A percentile compares a stretch with the other conserved stretches of the same genome.
Evolutionary conservation across 345 rosid species (phyloP).

Genomic region (Crucihimalaya himalaica): DNA sequence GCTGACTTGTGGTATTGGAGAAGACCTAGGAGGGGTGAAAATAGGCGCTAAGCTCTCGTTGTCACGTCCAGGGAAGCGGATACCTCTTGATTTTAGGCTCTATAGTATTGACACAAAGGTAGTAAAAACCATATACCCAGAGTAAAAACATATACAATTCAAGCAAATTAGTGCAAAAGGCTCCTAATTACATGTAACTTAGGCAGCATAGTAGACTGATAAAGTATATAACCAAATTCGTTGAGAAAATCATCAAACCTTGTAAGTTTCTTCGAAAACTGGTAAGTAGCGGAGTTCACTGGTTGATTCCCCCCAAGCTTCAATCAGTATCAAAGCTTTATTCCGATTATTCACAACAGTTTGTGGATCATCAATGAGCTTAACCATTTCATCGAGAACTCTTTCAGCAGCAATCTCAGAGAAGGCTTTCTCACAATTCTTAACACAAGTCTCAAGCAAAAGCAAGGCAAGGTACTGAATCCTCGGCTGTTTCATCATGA

Average conservation of each 20-base stretch:
- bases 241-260: constrained; percentile 51
- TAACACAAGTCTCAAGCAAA: constrained; percentile 83
- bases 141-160: background rate
- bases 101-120: constrained; percentile 28
- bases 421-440: constrained; percentile 95
- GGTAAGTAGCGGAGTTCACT: constrained; percentile 86
- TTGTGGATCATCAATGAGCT: constrained; percentile 90
- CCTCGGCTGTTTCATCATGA: constrained; percentile 73
- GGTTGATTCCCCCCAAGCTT: constrained; percentile 93
- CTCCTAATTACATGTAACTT: background rate
- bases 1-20: constrained; percentile 52
- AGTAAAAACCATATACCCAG: background rate
- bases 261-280: constrained; percentile 93
- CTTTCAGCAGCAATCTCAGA: constrained; percentile 95
- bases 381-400: constrained; percentile 95
- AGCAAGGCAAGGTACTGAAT: constrained; percentile 84
- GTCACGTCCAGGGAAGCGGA: constrained; percentile 94
- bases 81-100: constrained; percentile 86
- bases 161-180: background rate
- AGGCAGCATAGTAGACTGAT: background rate
- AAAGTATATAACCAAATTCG: background rate
- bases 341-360: constrained; percentile 84
- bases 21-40: constrained; percentile 79
- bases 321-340: constrained; percentile 79
- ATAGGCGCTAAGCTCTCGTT: constrained; percentile 87